These are phyloP conservation scores for Cicer bijugum DNA, from an alignment of 306 rosid genomes.

Conservation along the genomic window DNA sequence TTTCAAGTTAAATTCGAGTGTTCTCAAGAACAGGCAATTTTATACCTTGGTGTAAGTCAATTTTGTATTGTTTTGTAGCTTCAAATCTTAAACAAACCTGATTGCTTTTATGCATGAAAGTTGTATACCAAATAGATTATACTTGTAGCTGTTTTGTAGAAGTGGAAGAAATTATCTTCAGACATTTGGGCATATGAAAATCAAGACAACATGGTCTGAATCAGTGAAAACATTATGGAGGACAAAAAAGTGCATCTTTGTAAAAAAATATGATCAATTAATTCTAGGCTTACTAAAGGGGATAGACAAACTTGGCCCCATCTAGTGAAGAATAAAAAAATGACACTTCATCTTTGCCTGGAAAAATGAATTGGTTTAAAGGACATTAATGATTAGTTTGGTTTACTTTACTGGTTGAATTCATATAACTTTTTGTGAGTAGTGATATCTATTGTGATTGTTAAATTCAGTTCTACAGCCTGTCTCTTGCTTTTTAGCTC, in stretches of 20 bases:
- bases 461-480: background rate
- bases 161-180: background rate
- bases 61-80: conserved; percentile 26
- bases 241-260: conserved; percentile 4
- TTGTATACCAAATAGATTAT: conserved; percentile 8
- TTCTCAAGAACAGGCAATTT: conserved; percentile 10
- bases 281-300: background rate
- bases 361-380: conserved; percentile 6
- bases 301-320: conserved; percentile 13
- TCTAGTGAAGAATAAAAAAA: conserved; percentile 1
- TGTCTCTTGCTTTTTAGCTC: background rate
- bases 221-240: background rate
- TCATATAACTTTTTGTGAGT: conserved; percentile 12
- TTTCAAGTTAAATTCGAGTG: conserved; percentile 35
- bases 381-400: background rate
- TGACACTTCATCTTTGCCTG: background rate
- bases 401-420: conserved; percentile 6
- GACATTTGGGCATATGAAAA: conserved; percentile 22
- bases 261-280: background rate
- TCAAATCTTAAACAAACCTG: background rate
- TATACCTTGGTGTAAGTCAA: conserved; percentile 25
- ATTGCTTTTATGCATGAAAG: conserved; percentile 1
- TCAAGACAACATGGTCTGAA: conserved; percentile 9
- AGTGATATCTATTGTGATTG: conserved; percentile 18
- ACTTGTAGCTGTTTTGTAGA: background rate